These are phyloP conservation scores for Gossypium davidsonii DNA, from an alignment of 441 rosid genomes.

Conservation along the genomic window DNA sequence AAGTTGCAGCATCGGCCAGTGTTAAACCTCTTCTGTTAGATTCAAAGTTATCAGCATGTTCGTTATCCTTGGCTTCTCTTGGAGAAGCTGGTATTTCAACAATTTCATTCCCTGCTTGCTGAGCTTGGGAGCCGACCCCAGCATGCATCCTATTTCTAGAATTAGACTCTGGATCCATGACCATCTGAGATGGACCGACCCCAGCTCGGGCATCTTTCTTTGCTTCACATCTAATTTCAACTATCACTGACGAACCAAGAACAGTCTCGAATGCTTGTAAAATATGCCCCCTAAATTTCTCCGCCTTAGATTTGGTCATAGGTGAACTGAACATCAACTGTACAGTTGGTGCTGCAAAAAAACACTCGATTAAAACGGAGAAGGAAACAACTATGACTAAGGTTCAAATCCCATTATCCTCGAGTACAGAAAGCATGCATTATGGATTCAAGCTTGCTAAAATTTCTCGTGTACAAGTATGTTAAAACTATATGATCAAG, in stretches of 20 bases:
- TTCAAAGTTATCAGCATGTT: slow-evolving; percentile 22
- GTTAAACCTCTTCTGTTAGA: slow-evolving; percentile 31
- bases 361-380: slow-evolving; percentile 5
- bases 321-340: slow-evolving; percentile 76
- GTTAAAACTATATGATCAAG: slow-evolving; percentile 6
- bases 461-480: background rate
- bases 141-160: slow-evolving; percentile 22
- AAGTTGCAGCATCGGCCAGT: slow-evolving; percentile 25
- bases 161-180: slow-evolving; percentile 16
- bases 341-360: slow-evolving; percentile 78
- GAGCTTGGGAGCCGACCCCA: slow-evolving; percentile 17
- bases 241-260: slow-evolving; percentile 70
- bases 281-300: slow-evolving; percentile 64
- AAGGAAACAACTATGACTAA: too few species aligned
- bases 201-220: slow-evolving; percentile 35
- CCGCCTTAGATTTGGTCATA: slow-evolving; percentile 59
- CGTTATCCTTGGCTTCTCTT: slow-evolving; percentile 23
- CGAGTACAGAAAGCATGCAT: too few species aligned
- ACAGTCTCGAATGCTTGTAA: slow-evolving; percentile 84
- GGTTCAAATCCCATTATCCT: too few species aligned
- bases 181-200: slow-evolving; percentile 33
- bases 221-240: slow-evolving; percentile 75
- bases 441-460: too few species aligned
- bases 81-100: slow-evolving; percentile 64
- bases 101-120: slow-evolving; percentile 58